These are phyloP conservation scores for Botrytis fabae DNA, from an alignment of 2,329 filamentous ascomycete genomes.

Conservation along the genomic window DNA sequence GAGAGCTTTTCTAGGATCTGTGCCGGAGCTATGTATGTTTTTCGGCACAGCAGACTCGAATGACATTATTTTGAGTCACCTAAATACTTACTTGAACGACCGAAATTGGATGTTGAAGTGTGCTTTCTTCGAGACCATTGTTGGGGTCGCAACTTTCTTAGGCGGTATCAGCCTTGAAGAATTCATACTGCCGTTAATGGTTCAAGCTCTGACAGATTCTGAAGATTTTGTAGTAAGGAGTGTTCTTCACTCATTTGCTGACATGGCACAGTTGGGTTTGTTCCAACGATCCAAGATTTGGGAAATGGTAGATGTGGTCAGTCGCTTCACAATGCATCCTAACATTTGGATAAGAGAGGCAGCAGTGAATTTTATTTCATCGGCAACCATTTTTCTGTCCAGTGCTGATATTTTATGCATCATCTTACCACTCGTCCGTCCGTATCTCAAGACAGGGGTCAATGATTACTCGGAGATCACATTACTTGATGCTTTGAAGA, in stretches of 20 bases:
- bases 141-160: conserved; percentile 87
- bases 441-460: conserved; percentile 76
- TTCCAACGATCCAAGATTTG: conserved; percentile 82
- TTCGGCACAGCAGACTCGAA: conserved; percentile 90
- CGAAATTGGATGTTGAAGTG: conserved; percentile 95
- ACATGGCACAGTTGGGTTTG: conserved; percentile 83
- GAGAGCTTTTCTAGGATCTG: conserved; percentile 86
- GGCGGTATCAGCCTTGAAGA: conserved; percentile 88
- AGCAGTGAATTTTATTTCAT: conserved; percentile 77
- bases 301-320: conserved; percentile 82
- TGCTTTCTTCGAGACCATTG: conserved; percentile 92
- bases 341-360: conserved; percentile 95
- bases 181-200: conserved; percentile 93
- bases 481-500: conserved; percentile 80
- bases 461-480: conserved; percentile 69
- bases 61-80: conserved; percentile 91
- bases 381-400: conserved; percentile 73
- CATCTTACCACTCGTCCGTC: conserved; percentile 73
- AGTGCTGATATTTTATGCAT: conserved; percentile 82
- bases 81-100: conserved; percentile 97
- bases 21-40: conserved; percentile 90
- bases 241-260: conserved; percentile 81
- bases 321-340: conserved; percentile 86
- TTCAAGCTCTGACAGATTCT: conserved; percentile 87
- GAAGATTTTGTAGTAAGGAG: conserved; percentile 95